A percentile compares a stretch with the other conserved stretches of the same genome.
These are phyloP conservation scores for Pisolithus thermaeus DNA, from an alignment of 1,284 basidiomycete species.

Conservation along the genomic window DNA sequence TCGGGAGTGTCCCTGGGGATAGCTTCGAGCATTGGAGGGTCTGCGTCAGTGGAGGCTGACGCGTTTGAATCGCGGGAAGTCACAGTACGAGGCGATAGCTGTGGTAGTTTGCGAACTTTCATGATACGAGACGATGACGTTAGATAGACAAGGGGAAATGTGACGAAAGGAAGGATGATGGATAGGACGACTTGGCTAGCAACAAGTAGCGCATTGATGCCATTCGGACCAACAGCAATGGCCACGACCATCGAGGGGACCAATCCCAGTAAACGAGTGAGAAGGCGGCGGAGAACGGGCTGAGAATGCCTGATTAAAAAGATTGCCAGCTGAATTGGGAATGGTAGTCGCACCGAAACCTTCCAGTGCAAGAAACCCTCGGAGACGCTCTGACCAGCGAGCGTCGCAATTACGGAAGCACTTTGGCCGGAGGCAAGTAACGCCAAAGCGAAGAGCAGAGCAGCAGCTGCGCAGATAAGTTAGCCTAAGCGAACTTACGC, in stretches of 20 bases:
- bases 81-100: neutral
- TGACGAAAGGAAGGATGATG: slow-evolving; percentile 85
- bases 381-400: slow-evolving; percentile 89
- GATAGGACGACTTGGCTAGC: slow-evolving; percentile 85
- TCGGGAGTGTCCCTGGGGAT: neutral
- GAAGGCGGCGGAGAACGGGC: slow-evolving; percentile 75
- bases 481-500: slow-evolving; percentile 12
- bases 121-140: slow-evolving; percentile 69
- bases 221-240: slow-evolving; percentile 64
- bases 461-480: slow-evolving; percentile 47
- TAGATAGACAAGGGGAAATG: slow-evolving; percentile 74
- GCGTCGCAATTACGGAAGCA: slow-evolving; percentile 87
- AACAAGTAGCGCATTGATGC: slow-evolving; percentile 80
- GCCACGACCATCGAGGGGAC: slow-evolving; percentile 86
- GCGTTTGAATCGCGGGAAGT: neutral
- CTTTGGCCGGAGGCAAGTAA: slow-evolving; percentile 87
- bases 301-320: slow-evolving; percentile 23
- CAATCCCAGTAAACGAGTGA: slow-evolving; percentile 82
- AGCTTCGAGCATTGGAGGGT: neutral
- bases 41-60: slow-evolving; percentile 4
- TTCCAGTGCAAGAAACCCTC: slow-evolving; percentile 95
- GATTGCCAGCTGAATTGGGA: slow-evolving; percentile 2
- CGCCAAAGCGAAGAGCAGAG: slow-evolving; percentile 81
- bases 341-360: slow-evolving; percentile 58
- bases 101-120: slow-evolving; percentile 38